These are phyloP conservation scores for Sonneratia caseolaris DNA, from an alignment of 345 rosid genomes.

Conservation along the genomic window DNA sequence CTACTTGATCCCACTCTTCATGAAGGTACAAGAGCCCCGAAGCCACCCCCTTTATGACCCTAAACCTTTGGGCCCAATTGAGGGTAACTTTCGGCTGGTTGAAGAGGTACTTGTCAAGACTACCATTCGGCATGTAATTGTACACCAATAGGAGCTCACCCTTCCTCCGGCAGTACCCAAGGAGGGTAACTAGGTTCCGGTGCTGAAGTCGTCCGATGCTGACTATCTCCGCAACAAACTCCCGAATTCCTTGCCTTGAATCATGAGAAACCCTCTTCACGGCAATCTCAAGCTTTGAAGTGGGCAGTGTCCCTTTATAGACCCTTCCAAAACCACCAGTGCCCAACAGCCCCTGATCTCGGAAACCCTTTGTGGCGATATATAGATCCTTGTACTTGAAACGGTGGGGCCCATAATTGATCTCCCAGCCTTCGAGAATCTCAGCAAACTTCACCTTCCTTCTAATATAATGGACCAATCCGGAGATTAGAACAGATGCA, in stretches of 20 bases:
- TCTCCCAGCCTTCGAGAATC: slow-evolving; percentile 70
- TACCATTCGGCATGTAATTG: slow-evolving; percentile 52
- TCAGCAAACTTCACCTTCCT: slow-evolving; percentile 51
- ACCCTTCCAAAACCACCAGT: slow-evolving; percentile 63
- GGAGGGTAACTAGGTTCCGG: slow-evolving; percentile 40
- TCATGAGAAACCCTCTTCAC: slow-evolving; percentile 63
- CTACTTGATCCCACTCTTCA: slow-evolving; percentile 36
- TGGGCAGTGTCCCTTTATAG: slow-evolving; percentile 43
- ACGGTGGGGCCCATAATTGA: slow-evolving; percentile 38
- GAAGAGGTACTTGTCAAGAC: slow-evolving; percentile 37
- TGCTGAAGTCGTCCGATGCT: slow-evolving; percentile 40
- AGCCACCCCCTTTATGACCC: slow-evolving; percentile 33
- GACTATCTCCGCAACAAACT: slow-evolving; percentile 37
- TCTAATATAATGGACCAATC: slow-evolving; percentile 13
- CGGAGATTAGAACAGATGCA: slow-evolving; percentile 13
- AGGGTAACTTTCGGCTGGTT: slow-evolving; percentile 18
- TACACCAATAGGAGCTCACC: slow-evolving; percentile 45
- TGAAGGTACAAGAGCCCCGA: slow-evolving; percentile 34
- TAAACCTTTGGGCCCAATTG: slow-evolving; percentile 28
- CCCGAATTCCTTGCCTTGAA: slow-evolving; percentile 14
- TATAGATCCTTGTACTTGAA: slow-evolving; percentile 57
- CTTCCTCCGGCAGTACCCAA: slow-evolving; percentile 46
- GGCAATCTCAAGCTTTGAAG: slow-evolving; percentile 38
- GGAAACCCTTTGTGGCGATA: slow-evolving; percentile 52
- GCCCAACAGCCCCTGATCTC: slow-evolving; percentile 44